Evolutionary conservation across 2,329 filamentous ascomycete genomes (phyloP).

Genomic region (Ophiostoma angusticollis): DNA sequence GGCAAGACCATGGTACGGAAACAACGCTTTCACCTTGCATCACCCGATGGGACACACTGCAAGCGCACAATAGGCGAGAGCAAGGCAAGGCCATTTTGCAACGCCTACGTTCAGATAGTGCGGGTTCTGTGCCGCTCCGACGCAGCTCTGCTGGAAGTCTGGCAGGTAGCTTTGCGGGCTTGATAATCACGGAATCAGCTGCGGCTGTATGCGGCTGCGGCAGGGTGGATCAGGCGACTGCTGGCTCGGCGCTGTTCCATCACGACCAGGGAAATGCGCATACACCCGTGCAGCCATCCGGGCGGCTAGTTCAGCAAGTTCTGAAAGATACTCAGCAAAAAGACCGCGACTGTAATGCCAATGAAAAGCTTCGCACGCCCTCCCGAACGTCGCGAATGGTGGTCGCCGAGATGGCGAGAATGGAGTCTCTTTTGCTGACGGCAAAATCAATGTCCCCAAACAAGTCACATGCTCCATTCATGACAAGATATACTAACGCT

Average conservation of each 20-base stretch:
- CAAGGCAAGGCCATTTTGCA: conserved; percentile 11
- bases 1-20: conserved; percentile 28
- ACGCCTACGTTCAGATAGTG: neutral
- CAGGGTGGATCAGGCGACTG: neutral
- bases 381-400: neutral
- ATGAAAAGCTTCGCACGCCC: neutral
- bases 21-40: conserved; percentile 14
- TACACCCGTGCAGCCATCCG: too few relatives aligned
- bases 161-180: conserved; percentile 21
- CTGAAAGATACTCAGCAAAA: too few relatives aligned
- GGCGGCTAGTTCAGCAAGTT: too few relatives aligned
- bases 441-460: conserved; percentile 29
- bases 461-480: conserved; percentile 20
- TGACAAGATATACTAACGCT: conserved; percentile 59
- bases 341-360: too few relatives aligned
- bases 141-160: conserved; percentile 30
- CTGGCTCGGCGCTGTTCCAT: too few relatives aligned
- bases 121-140: conserved; percentile 2
- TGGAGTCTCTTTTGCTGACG: conserved; percentile 18
- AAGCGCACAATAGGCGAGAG: conserved; percentile 14
- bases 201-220: conserved; percentile 6
- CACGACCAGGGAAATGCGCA: too few relatives aligned
- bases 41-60: too few relatives aligned
- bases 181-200: conserved; percentile 28
- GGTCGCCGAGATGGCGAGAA: conserved; percentile 13